Base-by-base conservation (phyloP, 495 filamentous ascomycete species). In the Diplogelasinospora grovesii region DNA sequence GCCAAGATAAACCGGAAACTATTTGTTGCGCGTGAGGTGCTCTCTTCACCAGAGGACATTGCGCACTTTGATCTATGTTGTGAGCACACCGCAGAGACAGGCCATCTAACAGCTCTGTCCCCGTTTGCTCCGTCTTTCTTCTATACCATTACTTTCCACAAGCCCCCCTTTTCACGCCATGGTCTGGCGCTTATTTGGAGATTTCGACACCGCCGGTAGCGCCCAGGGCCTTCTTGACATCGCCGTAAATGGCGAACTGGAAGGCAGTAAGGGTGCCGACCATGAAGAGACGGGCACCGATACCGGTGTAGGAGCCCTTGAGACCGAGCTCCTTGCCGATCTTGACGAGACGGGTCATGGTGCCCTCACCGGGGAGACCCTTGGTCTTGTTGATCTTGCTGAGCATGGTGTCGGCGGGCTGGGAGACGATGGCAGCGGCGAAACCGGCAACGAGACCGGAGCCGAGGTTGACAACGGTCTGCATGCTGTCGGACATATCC, bases 301-400 rank as follows among this genome's bases (percentile, higher is more conserved):
- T 87, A 78, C 92, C 92, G 49, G 75, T 74, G 72, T 85, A 98
- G 26, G 78, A 85, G 61, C 92, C 92, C 48, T 77, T 77, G 54
- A 98, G 53, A 59, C 92, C 92, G 53, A 98, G 84, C 71, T 98
- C 92, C 66, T 84, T 85, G 50, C 68, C 88, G 62, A 97, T 97
- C 83, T 96, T 96, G 74, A 95, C 77, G 48, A 98, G 73, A 66
- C 92, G 86, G 68, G 69, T 75, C 50, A 80, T 83, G 58, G 89
- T 98, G 62, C 90, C 81, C 78, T 98, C 90, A 69, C 92, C 92
- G 42, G 92, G 92, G 32, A 81, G 72, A 66, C 92, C 92, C 71
- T 86, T 87, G 68, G 88, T 94, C 87, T 98, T 98, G 86, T 98
- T 98, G 79, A 98, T 98, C 81, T 97, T 97, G 74, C 76, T 83